These are phyloP conservation scores for Penicillium italicum DNA, from an alignment of 2,329 filamentous ascomycete species.

Conservation along the genomic window DNA sequence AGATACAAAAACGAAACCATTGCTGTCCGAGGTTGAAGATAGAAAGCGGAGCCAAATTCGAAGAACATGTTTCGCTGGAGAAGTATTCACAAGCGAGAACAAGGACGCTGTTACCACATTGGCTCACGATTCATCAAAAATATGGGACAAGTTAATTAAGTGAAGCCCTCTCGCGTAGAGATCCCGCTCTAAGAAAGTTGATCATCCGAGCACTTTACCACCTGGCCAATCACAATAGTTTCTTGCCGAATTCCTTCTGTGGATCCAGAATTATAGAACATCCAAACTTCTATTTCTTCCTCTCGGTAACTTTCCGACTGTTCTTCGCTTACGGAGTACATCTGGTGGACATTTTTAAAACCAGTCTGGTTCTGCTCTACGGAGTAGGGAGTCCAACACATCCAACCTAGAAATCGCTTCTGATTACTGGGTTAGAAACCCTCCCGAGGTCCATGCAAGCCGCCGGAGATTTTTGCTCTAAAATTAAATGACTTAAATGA, in stretches of 20 bases:
- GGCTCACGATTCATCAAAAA: conserved; percentile 1
- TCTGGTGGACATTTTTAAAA: not conserved
- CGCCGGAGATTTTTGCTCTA: not conserved
- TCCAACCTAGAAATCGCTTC: conserved; percentile 1
- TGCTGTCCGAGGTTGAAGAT: conserved; percentile 1
- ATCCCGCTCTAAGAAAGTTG: conserved; percentile 38
- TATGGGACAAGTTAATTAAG: conserved; percentile 6
- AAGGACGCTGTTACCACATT: not conserved
- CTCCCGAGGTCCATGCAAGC: not conserved
- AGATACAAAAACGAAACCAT: conserved; percentile 11
- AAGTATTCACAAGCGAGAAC: conserved; percentile 1
- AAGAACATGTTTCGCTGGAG: not conserved
- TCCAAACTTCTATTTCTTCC: conserved; percentile 3
- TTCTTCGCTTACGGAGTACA: not conserved
- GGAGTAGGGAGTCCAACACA: too few relatives aligned
- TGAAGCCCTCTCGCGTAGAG: conserved; percentile 33
- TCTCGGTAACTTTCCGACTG: not conserved
- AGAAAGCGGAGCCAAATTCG: not conserved
- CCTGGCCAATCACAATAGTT: conserved; percentile 32
- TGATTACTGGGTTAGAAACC: conserved; percentile 1
- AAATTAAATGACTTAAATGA: not conserved
- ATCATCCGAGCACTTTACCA: conserved; percentile 22
- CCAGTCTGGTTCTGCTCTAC: not conserved
- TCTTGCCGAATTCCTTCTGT: conserved; percentile 31
- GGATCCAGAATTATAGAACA: conserved; percentile 1